A percentile compares a stretch with the other conserved stretches of the same genome.
phyloP scores from a whole-genome alignment of 2,329 filamentous ascomycete species.

The Penicillium sp. region DNA sequence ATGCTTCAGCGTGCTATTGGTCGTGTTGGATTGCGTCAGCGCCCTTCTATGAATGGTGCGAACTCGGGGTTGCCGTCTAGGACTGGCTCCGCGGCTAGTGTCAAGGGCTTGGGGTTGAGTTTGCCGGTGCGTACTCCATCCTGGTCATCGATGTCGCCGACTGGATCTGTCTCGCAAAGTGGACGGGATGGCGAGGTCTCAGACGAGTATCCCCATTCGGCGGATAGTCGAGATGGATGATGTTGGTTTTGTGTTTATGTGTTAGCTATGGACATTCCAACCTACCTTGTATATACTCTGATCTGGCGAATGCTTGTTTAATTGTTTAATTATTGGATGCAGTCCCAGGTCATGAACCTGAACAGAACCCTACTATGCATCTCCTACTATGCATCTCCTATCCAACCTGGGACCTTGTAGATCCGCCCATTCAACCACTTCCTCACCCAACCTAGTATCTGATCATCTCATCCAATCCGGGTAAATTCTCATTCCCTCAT shows the following conservation, averaged over 20 bases:
- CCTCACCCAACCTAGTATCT: too few relatives aligned
- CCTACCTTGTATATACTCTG: conserved; percentile 1
- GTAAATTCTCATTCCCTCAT: too few relatives aligned
- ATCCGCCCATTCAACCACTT: too few relatives aligned
- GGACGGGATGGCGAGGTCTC: conserved; percentile 16
- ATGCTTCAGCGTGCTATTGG: conserved; percentile 56
- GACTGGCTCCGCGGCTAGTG: conserved; percentile 24
- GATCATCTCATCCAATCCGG: too few relatives aligned
- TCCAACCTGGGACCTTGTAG: too few relatives aligned
- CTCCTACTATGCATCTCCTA: too few relatives aligned
- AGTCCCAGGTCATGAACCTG: background rate
- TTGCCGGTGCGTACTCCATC: conserved; percentile 30
- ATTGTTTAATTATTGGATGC: background rate
- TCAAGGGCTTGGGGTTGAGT: conserved; percentile 36
- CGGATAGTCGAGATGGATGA: conserved; percentile 13
- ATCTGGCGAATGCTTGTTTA: background rate
- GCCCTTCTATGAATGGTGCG: conserved; percentile 16
- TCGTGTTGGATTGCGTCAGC: conserved; percentile 35
- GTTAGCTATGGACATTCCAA: background rate
- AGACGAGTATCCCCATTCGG: conserved; percentile 12
- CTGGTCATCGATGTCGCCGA: conserved; percentile 31
- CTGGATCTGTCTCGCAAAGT: conserved; percentile 25
- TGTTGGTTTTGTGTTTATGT: background rate
- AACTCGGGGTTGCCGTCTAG: conserved; percentile 12
- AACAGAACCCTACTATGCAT: too few relatives aligned